These are phyloP conservation scores for Monilinia polystroma DNA, from an alignment of 2,329 filamentous ascomycete species.

Conservation along the genomic window DNA sequence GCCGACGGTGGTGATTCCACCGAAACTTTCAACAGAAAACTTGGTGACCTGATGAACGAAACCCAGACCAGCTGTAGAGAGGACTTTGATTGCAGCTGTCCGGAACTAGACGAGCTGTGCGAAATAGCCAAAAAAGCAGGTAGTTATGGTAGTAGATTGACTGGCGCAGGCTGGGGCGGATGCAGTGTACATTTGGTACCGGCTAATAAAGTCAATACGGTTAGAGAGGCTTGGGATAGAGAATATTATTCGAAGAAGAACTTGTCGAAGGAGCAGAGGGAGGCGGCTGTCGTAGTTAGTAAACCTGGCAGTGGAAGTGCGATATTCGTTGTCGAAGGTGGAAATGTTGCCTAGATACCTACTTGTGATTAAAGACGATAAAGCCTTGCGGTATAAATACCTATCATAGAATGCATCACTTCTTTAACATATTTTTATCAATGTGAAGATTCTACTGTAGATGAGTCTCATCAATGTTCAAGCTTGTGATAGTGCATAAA, in stretches of 20 bases:
- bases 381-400: neutral
- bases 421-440: neutral
- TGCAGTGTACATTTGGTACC: slow-evolving; percentile 93
- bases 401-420: neutral
- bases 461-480: neutral
- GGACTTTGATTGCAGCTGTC: slow-evolving; percentile 86
- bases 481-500: neutral
- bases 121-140: slow-evolving; percentile 74
- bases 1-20: slow-evolving; percentile 46
- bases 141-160: slow-evolving; percentile 80
- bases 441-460: no score
- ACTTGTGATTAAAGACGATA: slow-evolving; percentile 1
- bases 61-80: slow-evolving; percentile 87
- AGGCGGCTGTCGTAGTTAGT: slow-evolving; percentile 82
- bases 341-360: slow-evolving; percentile 23
- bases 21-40: slow-evolving; percentile 59
- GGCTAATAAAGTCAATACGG: slow-evolving; percentile 72
- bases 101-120: slow-evolving; percentile 89
- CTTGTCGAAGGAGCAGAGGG: slow-evolving; percentile 67
- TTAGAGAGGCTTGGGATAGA: slow-evolving; percentile 73
- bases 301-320: slow-evolving; percentile 76
- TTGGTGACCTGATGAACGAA: slow-evolving; percentile 83
- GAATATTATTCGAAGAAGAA: slow-evolving; percentile 76
- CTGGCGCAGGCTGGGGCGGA: slow-evolving; percentile 94
- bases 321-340: slow-evolving; percentile 46